Base-by-base conservation (phyloP, 2,329 filamentous ascomycete species). In the Fusarium subtropicale region DNA sequence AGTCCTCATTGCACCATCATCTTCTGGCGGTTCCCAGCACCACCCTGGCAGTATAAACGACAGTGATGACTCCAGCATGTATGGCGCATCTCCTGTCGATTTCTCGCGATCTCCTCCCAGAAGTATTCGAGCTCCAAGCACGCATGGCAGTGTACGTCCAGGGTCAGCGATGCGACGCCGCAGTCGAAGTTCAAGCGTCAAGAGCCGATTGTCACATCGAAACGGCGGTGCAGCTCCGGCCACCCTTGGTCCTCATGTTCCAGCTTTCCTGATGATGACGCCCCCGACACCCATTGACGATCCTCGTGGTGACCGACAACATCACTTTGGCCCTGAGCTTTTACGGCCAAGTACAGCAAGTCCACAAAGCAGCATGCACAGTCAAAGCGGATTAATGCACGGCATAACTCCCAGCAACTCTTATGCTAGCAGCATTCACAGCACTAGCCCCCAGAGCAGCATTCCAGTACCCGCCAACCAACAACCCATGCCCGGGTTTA, bases 71-170 rank as follows among this genome's bases (percentile, higher is more conserved):
- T 87, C 85, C 4, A 88, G 86, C 62, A 59, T 86, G 20, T 86
- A 85, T 71, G 85, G 83, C 33, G 80, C 80, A 18, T 86, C 85
- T 28, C 83, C 84, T 3, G 80, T 88, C 2, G 87, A 89, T 76
- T 88, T 85, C 71, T 88, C 87, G 18, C 84, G 86, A 47, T 88
- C 87, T 12, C 87, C 87, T 16, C 87, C 87, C 3, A 81, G 83
- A 44, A 88, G 86, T 4, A 78, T 87, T 47, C 81, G 81, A 33
- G 82, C 83, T 31, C 80, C 79, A 57, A 82, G 79, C 61, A 82
- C 84, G 16, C 82, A 84, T 55, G 83, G 83, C 34, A 85, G 82
- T 53, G 82, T 84, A 51, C 81, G 81, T 2, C 77, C 76, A 1
- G 81, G 81, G 1, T 81, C 81, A 9, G 39, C 65, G 12, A 71